Evolutionary conservation across 2,329 filamentous ascomycete species (phyloP).

Genomic region (Onygena corvina): DNA sequence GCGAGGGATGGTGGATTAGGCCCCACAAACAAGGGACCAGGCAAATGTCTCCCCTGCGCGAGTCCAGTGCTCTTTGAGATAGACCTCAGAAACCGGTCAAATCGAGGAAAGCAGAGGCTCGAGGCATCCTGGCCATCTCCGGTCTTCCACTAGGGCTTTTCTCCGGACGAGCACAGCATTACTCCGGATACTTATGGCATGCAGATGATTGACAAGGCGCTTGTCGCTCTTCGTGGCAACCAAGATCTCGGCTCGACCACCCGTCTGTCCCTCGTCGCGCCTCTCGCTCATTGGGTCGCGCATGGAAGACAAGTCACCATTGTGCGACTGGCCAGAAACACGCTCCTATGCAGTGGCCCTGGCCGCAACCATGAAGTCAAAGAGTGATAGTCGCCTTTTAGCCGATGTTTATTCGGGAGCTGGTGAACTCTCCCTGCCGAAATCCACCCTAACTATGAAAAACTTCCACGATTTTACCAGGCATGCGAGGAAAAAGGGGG

Average conservation of each 20-base stretch:
- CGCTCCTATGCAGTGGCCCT: not conserved
- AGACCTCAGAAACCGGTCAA: constrained; percentile 1
- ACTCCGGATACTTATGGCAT: not conserved
- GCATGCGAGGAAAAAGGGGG: constrained; percentile 3
- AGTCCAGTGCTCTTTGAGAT: too few species aligned
- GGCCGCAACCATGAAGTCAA: not conserved
- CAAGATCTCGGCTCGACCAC: not conserved
- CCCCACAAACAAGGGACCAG: not conserved
- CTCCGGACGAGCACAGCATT: too few species aligned
- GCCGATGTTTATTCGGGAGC: not conserved
- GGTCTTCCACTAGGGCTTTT: too few species aligned
- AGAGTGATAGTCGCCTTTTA: not conserved
- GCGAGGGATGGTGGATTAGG: not conserved
- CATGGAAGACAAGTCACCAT: too few species aligned
- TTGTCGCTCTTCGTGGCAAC: not conserved
- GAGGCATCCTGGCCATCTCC: too few species aligned
- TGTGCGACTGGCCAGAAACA: not conserved
- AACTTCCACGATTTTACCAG: constrained; percentile 5
- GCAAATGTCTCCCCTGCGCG: not conserved
- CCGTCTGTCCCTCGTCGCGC: not conserved
- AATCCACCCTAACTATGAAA: not conserved
- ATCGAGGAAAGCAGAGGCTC: not conserved
- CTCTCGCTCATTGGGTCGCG: too few species aligned
- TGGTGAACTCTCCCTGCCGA: constrained; percentile 1
- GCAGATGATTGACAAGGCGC: constrained; percentile 3